A percentile compares a stretch with the other conserved stretches of the same genome.
Evolutionary conservation across 2,329 filamentous ascomycete species (phyloP).

Genomic region (Fusarium fujikuroi): DNA sequence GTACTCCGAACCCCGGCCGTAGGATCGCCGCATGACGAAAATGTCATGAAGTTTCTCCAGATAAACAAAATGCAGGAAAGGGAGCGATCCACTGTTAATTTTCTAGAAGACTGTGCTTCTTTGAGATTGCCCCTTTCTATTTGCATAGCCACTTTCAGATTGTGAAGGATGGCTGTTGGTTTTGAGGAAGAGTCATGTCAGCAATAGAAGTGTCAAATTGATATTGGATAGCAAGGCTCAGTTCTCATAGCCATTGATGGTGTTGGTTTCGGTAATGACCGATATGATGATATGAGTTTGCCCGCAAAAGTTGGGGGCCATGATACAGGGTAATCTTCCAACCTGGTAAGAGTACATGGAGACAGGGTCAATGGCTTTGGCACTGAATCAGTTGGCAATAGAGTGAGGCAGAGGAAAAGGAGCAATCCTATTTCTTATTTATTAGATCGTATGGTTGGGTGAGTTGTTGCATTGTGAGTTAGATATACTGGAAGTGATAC

Average conservation of each 20-base stretch:
- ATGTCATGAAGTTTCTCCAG: neutral
- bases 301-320: neutral
- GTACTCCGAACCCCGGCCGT: neutral
- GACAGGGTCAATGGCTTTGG: neutral
- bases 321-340: neutral
- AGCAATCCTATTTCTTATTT: too few relatives aligned
- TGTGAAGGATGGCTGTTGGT: neutral
- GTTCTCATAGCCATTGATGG: neutral
- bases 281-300: neutral
- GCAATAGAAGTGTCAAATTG: neutral
- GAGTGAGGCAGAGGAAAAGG: accelerated
- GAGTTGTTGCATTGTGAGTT: neutral
- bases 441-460: neutral
- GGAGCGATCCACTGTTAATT: neutral
- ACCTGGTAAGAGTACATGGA: neutral
- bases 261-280: neutral
- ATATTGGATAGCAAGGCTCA: neutral
- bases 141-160: constrained; percentile 13
- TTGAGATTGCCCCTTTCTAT: neutral
- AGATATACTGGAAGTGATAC: accelerated
- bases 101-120: constrained; percentile 7
- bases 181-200: neutral
- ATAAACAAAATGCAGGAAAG: neutral
- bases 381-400: neutral
- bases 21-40: constrained; percentile 20